phyloP scores from a whole-genome alignment of 306 rosid species.

The Canavalia gladiata region DNA sequence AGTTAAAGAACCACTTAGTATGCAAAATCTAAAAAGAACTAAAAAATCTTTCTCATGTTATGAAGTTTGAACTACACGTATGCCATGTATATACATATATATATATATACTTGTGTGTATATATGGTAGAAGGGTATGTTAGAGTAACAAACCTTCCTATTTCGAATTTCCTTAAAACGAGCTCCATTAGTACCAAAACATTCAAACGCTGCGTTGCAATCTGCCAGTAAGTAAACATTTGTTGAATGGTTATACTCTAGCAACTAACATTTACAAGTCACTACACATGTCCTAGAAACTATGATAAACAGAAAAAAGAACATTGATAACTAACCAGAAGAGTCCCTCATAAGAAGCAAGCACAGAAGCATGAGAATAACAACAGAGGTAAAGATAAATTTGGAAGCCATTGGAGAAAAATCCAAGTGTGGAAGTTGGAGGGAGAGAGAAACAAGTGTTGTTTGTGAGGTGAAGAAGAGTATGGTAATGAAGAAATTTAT shows the following conservation, averaged over 20 bases:
- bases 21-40: too few species aligned
- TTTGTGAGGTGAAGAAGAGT: background rate
- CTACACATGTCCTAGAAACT: background rate
- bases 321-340: constrained; percentile 52
- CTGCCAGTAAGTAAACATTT: constrained; percentile 43
- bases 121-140: background rate
- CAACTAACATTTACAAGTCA: background rate
- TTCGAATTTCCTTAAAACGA: constrained; percentile 39
- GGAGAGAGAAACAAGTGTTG: background rate
- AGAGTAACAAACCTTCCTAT: constrained; percentile 62
- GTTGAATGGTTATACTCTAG: background rate
- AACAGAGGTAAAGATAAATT: constrained; percentile 35
- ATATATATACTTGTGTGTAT: too few species aligned
- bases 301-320: constrained; percentile 8
- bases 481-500: constrained; percentile 53
- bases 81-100: too few species aligned
- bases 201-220: constrained; percentile 51
- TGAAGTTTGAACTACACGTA: background rate
- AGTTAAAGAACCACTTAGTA: background rate
- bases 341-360: constrained; percentile 48
- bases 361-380: constrained; percentile 53
- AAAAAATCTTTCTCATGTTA: background rate
- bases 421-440: background rate
- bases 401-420: constrained; percentile 58
- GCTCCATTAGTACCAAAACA: constrained; percentile 49